Conservation (phyloP, 2,329 filamentous ascomycete genomes). For the Cryphonectria naterciae region DNA sequence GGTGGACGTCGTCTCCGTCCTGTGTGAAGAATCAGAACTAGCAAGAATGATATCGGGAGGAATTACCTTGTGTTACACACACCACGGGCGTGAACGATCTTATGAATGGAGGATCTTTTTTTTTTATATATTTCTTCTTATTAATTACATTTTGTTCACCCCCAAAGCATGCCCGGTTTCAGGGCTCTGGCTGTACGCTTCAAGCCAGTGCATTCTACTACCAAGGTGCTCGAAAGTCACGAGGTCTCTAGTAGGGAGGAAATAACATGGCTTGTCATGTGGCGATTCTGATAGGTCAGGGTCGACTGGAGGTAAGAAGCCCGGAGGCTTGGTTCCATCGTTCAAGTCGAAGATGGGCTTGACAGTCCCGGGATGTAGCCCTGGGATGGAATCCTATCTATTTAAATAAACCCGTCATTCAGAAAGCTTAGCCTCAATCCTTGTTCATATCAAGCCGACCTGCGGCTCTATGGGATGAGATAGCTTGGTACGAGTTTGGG, state of each 20-base stretch:
- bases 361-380: background rate
- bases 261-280: background rate
- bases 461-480: background rate
- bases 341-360: background rate
- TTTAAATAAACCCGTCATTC: background rate
- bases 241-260: slow-evolving; percentile 2
- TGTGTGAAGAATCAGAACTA: background rate
- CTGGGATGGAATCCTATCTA: background rate
- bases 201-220: background rate
- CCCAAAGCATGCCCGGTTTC: background rate
- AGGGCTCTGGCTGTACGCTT: background rate
- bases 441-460: background rate
- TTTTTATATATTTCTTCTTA: background rate
- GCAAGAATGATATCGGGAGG: background rate
- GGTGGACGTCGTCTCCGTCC: slow-evolving; percentile 6
- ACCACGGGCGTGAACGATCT: background rate
- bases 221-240: background rate
- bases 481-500: too few relatives aligned
- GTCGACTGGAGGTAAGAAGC: background rate
- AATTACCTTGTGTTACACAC: background rate
- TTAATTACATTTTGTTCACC: background rate
- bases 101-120: background rate
- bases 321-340: slow-evolving; percentile 6
- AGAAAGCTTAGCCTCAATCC: background rate
- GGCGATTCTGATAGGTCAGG: background rate